A percentile compares a stretch with the other conserved stretches of the same genome.
Evolutionary conservation across 306 rosid genomes (phyloP).

Genomic region (Acacia acuminata): DNA sequence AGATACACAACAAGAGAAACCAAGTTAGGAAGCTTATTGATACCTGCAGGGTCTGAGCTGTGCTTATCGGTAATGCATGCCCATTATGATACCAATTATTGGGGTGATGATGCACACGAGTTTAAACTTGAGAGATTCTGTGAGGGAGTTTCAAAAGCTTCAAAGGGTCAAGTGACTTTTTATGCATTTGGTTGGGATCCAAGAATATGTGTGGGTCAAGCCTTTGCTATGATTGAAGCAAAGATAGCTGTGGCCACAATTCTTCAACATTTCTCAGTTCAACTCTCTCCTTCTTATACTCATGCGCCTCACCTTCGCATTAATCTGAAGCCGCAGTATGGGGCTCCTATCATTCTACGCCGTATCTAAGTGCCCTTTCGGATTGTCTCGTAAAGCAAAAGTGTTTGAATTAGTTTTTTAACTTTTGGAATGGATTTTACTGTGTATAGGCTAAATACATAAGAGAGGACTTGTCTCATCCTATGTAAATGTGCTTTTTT

Average conservation of each 20-base stretch:
- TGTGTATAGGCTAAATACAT: no score
- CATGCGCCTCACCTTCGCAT: neutral
- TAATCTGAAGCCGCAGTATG: neutral
- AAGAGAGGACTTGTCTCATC: no score
- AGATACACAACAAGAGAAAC: constrained; percentile 27
- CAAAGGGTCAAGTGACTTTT: constrained; percentile 36
- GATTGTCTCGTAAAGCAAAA: no score
- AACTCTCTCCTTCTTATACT: constrained; percentile 21
- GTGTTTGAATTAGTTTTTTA: no score
- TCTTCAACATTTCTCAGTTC: constrained; percentile 48
- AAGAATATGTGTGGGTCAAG: constrained; percentile 51
- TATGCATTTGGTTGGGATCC: constrained; percentile 57
- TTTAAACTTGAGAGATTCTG: constrained; percentile 52
- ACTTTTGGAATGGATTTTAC: no score
- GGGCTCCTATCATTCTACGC: neutral
- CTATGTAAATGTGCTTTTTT: no score
- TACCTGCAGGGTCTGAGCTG: constrained; percentile 45
- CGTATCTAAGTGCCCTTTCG: neutral
- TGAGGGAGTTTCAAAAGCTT: constrained; percentile 42
- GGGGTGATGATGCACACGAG: constrained; percentile 42
- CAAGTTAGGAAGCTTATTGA: constrained; percentile 33
- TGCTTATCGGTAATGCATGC: constrained; percentile 25
- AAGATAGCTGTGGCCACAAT: constrained; percentile 47
- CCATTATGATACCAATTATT: constrained; percentile 36
- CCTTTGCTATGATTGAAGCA: constrained; percentile 51